A percentile compares a stretch with the other conserved stretches of the same genome.
Evolutionary conservation across 2,329 filamentous ascomycete genomes (phyloP).

Genomic region (Graphiopsis chlorocephala): DNA sequence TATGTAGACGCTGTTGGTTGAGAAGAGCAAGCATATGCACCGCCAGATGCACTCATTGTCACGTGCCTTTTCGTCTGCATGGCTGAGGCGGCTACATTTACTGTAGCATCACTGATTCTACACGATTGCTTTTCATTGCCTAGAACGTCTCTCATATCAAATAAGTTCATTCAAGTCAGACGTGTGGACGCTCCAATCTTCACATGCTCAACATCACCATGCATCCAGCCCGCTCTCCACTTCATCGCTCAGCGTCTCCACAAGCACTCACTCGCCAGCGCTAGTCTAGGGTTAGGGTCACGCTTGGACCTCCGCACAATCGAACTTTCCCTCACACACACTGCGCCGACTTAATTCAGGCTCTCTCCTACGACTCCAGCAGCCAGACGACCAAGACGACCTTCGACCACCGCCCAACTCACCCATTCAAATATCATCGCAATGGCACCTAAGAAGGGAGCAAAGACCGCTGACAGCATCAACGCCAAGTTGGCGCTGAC

Average conservation of each 20-base stretch:
- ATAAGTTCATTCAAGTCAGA: too few relatives aligned
- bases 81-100: too few relatives aligned
- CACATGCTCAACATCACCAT: not conserved
- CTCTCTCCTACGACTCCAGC: conserved; percentile 5
- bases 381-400: conserved; percentile 17
- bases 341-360: not conserved
- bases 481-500: conserved; percentile 62
- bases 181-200: not conserved
- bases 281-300: not conserved
- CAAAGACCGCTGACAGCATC: conserved; percentile 83
- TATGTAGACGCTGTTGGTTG: not conserved
- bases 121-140: not conserved
- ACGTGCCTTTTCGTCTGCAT: not conserved
- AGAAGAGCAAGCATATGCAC: too few relatives aligned
- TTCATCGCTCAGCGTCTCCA: not conserved
- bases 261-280: not conserved
- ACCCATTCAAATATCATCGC: conserved; percentile 35
- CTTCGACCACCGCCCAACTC: conserved; percentile 15
- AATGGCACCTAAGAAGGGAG: conserved; percentile 75
- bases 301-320: not conserved
- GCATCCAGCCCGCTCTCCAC: not conserved
- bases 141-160: not conserved
- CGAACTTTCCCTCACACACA: conserved; percentile 12
- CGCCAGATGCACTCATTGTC: not conserved
- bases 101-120: not conserved